Conservation (phyloP, 1,284 basidiomycete genomes). For the Cryptococcus jaspeensis region DNA sequence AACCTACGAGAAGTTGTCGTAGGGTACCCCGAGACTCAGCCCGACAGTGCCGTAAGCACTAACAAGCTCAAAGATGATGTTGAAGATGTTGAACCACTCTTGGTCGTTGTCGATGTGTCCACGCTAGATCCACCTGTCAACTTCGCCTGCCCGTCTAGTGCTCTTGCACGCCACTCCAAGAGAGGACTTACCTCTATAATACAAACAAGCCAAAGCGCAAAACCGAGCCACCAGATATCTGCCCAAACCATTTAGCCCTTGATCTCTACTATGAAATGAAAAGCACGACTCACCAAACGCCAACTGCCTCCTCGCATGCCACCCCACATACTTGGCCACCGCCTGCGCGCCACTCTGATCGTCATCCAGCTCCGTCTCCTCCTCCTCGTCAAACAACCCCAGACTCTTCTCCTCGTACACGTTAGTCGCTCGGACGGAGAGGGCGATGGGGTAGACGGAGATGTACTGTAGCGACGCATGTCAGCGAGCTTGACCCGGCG, state of each 20-base stretch:
- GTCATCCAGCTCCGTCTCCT: slow-evolving; percentile 51
- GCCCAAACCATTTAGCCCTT: neutral
- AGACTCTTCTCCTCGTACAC: slow-evolving; percentile 91
- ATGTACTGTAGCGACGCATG: slow-evolving; percentile 48
- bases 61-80: slow-evolving; percentile 59
- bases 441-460: slow-evolving; percentile 56
- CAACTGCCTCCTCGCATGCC: slow-evolving; percentile 32
- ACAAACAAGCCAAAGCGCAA: slow-evolving; percentile 76
- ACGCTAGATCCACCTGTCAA: slow-evolving; percentile 52
- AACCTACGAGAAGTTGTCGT: slow-evolving; percentile 55
- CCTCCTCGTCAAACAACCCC: slow-evolving; percentile 65
- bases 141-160: neutral
- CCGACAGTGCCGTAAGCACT: slow-evolving; percentile 92
- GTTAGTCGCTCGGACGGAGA: slow-evolving; percentile 92
- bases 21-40: slow-evolving; percentile 70
- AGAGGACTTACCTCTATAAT: slow-evolving; percentile 70
- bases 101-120: slow-evolving; percentile 59
- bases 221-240: slow-evolving; percentile 86
- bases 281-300: slow-evolving; percentile 14
- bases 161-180: neutral
- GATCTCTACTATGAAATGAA: neutral
- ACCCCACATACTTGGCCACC: slow-evolving; percentile 51
- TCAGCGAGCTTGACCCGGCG: slow-evolving; percentile 5
- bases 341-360: slow-evolving; percentile 40
- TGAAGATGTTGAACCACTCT: slow-evolving; percentile 76